A percentile compares a stretch with the other conserved stretches of the same genome.
Conservation (phyloP, 257 asterid species). For the Orobanche coerulescens region DNA sequence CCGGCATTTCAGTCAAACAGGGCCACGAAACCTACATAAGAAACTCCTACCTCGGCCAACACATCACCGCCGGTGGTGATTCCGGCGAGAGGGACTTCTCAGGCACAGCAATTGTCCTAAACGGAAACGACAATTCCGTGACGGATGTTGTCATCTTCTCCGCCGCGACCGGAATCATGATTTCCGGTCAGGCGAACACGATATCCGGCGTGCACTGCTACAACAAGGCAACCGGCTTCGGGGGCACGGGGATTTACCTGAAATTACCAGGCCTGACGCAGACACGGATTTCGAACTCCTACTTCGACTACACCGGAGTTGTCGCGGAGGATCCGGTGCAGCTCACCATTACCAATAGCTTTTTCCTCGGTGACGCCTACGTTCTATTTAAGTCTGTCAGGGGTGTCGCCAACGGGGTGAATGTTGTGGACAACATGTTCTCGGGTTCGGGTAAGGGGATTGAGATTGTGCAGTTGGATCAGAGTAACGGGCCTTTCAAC, state of each 20-base stretch:
- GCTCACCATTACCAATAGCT: constrained; percentile 49
- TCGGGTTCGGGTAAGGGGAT: constrained; percentile 51
- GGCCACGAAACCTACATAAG: constrained; percentile 84
- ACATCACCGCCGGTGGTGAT: constrained; percentile 78
- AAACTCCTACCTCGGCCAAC: constrained; percentile 68
- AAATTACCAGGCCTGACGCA: constrained; percentile 63
- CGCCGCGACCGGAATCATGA: constrained; percentile 53
- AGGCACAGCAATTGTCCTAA: constrained; percentile 58
- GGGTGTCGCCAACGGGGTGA: constrained; percentile 62
- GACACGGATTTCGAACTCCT: constrained; percentile 63
- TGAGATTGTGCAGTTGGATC: constrained; percentile 57
- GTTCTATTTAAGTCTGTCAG: constrained; percentile 50
- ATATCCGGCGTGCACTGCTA: constrained; percentile 80
- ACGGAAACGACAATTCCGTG: constrained; percentile 70
- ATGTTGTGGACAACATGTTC: constrained; percentile 68
- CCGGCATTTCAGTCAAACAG: constrained; percentile 53
- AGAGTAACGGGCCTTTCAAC: constrained; percentile 32
- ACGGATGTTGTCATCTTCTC: constrained; percentile 80
- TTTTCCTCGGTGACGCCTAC: constrained; percentile 75
- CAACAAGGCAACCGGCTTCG: constrained; percentile 83
- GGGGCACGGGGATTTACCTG: constrained; percentile 74
- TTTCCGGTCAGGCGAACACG: constrained; percentile 67
- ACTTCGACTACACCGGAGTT: constrained; percentile 71
- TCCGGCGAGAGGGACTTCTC: constrained; percentile 46
- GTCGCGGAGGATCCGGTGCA: constrained; percentile 96